phyloP scores from a whole-genome alignment of 148 eudicot genomes.

The Rhododendron simsii region DNA sequence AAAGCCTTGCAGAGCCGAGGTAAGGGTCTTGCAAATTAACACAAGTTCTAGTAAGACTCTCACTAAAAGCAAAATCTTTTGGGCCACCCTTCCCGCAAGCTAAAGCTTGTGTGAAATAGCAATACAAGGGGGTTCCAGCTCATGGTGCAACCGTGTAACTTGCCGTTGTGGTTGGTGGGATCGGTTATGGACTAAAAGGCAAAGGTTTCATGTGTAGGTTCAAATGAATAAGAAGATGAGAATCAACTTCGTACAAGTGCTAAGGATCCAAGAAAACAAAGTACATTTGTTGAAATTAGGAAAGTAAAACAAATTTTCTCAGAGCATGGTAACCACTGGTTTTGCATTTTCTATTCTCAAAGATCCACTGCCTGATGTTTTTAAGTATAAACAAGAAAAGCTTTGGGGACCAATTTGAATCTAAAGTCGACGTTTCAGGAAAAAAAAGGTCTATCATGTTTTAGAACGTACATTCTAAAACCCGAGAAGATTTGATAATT shows the following conservation, averaged over 20 bases:
- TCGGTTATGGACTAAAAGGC: not conserved
- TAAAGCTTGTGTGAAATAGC: too few species aligned
- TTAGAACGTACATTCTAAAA: not conserved
- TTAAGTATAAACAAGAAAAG: not conserved
- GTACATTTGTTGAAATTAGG: not conserved
- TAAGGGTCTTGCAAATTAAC: too few species aligned
- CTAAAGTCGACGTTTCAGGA: not conserved
- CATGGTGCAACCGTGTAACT: not conserved
- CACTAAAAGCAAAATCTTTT: not conserved
- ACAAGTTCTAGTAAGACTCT: too few species aligned
- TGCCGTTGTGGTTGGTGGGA: not conserved
- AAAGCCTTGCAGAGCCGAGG: too few species aligned
- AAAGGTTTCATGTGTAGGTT: too few species aligned
- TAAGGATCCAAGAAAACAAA: not conserved
- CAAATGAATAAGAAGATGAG: not conserved
- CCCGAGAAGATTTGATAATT: not conserved
- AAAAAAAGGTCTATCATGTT: not conserved
- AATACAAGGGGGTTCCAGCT: not conserved
- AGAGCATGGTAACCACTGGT: not conserved
- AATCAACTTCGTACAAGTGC: not conserved
- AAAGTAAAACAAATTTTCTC: not conserved
- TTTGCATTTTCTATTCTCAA: not conserved
- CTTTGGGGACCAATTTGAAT: not conserved
- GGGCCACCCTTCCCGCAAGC: not conserved
- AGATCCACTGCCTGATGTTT: not conserved